phyloP scores from a whole-genome alignment of 2,329 filamentous ascomycete species.

The Graphilbum fragrans region DNA sequence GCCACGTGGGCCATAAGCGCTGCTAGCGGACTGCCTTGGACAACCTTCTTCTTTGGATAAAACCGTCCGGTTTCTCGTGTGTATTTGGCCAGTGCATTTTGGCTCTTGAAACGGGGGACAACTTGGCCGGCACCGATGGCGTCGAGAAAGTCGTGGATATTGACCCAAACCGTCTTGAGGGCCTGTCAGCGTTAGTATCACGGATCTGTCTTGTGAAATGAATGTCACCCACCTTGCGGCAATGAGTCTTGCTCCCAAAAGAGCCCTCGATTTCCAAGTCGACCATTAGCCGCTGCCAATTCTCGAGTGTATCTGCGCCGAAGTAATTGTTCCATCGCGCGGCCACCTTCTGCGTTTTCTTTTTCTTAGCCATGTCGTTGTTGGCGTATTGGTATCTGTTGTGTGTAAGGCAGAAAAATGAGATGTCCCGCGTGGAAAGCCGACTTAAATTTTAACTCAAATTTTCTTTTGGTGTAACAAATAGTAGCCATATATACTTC shows the following conservation, averaged over 20 bases:
- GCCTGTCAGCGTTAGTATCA: slow-evolving; percentile 18
- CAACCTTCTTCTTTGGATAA: slow-evolving; percentile 32
- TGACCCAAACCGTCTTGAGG: slow-evolving; percentile 29
- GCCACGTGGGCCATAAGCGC: slow-evolving; percentile 21
- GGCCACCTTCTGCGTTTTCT: background rate
- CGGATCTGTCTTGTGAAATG: background rate
- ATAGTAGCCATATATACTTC: too few relatives aligned
- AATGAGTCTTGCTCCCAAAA: slow-evolving; percentile 30
- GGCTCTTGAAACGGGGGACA: slow-evolving; percentile 21
- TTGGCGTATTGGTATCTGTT: too few relatives aligned
- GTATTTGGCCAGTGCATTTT: slow-evolving; percentile 21
- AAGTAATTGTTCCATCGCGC: slow-evolving; percentile 19
- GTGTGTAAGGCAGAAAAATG: too few relatives aligned
- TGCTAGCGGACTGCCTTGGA: slow-evolving; percentile 25
- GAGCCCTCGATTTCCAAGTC: slow-evolving; percentile 27
- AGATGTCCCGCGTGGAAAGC: too few relatives aligned
- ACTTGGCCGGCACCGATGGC: slow-evolving; percentile 13
- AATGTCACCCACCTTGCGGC: slow-evolving; percentile 27
- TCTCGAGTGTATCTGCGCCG: slow-evolving; percentile 19
- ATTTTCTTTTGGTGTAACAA: too few relatives aligned
- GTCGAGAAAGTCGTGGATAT: slow-evolving; percentile 35
- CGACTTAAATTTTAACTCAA: too few relatives aligned
- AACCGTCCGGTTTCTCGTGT: slow-evolving; percentile 22
- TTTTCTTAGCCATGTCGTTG: background rate
- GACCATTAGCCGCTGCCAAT: slow-evolving; percentile 31